Evolutionary conservation across 1,139 yeast species (phyloP), one percentile per base, ranked within the genome.

Genomic region (Tardiomyces depauwii): DNA sequence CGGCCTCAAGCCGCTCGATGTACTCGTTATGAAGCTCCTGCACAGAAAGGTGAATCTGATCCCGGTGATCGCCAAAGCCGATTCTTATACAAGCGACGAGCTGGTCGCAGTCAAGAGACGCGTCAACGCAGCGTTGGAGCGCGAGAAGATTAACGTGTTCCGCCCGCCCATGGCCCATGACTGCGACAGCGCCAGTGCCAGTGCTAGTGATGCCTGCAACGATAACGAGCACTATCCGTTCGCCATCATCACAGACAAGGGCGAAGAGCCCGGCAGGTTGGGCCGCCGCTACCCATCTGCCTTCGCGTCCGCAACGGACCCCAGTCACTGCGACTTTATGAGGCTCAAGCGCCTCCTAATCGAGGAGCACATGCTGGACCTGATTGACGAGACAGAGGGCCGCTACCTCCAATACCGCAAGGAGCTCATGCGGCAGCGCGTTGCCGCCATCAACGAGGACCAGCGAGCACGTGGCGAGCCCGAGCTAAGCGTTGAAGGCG

Each of bases 31-130:
- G 88, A 76, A 74, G 57, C 80, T 77, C 53, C 67, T 87, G 41
- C 70, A 82, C 13, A 63, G 68, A 16, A 67, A 86, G 46, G 87
- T 81, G 16, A 86, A 83, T 58, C 66, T 87, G 53, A 77, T 87
- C 45, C 95, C 95, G 0, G 74, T 87, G 0, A 74, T 87, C 52
- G 73, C 96, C 52, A 89, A 89, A 66, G 76, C 95, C 32, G 98
- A 91, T 66, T 76, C 95, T 18, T 72, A 89, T 61, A 89, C 97
- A 12, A 46, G 47, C 2, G 53, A 52, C 1, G 76, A 70, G 44
- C 49, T 65, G 25, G 45, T 43, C 1, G 52, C 49, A 18, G 73
- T 77, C 59, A 82, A 82, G 59, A 49, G 39, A 4, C 57, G 63
- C 42, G 66, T 82, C 16, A 70, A 66, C 44, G 57, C 59, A 4